A percentile compares a stretch with the other conserved stretches of the same genome.
Conservation (phyloP, 2,329 filamentous ascomycete species). For the Penicillium freii region DNA sequence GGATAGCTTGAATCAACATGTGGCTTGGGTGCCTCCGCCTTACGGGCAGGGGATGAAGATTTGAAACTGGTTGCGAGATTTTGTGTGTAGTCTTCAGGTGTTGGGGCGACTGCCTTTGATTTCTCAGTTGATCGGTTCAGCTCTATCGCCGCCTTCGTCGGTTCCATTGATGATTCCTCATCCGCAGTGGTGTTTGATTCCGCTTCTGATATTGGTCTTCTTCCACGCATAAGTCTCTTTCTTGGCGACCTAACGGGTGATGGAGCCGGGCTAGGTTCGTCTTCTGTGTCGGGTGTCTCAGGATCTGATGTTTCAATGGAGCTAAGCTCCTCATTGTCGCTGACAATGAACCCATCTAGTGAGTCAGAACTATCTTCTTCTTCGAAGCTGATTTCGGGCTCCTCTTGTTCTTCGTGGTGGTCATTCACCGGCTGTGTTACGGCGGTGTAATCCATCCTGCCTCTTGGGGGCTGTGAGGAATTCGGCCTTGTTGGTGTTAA, state of each 20-base stretch:
- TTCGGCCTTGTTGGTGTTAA: constrained; percentile 22
- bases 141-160: not conserved
- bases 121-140: not conserved
- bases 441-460: constrained; percentile 12
- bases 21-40: not conserved
- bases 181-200: constrained; percentile 12
- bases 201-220: constrained; percentile 25
- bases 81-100: not conserved
- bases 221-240: constrained; percentile 38
- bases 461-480: constrained; percentile 11
- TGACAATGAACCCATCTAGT: constrained; percentile 43
- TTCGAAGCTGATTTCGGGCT: constrained; percentile 32
- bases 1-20: not conserved
- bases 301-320: constrained; percentile 33
- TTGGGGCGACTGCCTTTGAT: not conserved
- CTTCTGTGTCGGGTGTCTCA: constrained; percentile 31
- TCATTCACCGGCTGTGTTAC: constrained; percentile 15
- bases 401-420: constrained; percentile 25
- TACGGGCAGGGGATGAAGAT: not conserved
- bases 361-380: constrained; percentile 38
- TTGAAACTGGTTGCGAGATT: not conserved
- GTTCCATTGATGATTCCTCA: not conserved
- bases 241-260: constrained; percentile 23
- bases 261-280: constrained; percentile 19
- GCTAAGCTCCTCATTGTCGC: constrained; percentile 41